phyloP scores from a whole-genome alignment of 2,329 filamentous ascomycete species.

The Penicillium sp. region DNA sequence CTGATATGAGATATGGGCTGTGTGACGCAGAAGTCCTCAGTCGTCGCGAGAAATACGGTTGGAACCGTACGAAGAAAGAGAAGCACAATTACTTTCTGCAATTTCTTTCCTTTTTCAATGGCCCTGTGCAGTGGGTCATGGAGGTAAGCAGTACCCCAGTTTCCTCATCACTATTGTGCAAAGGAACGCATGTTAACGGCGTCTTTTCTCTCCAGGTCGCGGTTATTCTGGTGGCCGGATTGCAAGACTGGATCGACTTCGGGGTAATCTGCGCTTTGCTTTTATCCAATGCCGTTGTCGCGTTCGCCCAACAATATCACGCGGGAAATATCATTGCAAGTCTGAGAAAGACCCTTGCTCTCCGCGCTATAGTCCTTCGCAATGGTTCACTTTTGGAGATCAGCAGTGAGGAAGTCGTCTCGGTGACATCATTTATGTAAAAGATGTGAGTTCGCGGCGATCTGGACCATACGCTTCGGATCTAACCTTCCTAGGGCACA shows the following conservation, averaged over 20 bases:
- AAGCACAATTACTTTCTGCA: slow-evolving; percentile 81
- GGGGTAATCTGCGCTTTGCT: slow-evolving; percentile 83
- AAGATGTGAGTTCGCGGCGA: slow-evolving; percentile 55
- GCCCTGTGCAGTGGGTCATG: slow-evolving; percentile 93
- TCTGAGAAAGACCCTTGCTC: slow-evolving; percentile 82
- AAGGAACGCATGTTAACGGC: no score
- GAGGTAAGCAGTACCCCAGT: slow-evolving; percentile 58
- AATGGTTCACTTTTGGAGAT: slow-evolving; percentile 73
- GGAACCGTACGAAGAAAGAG: slow-evolving; percentile 89
- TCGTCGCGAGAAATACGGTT: slow-evolving; percentile 68
- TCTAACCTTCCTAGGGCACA: slow-evolving; percentile 55
- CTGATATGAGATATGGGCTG: slow-evolving; percentile 68
- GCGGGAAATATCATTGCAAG: slow-evolving; percentile 87
- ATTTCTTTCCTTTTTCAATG: slow-evolving; percentile 77
- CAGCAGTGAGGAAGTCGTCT: slow-evolving; percentile 78
- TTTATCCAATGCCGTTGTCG: slow-evolving; percentile 77
- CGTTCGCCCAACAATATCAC: slow-evolving; percentile 86
- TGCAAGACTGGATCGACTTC: slow-evolving; percentile 88
- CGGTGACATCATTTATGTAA: slow-evolving; percentile 83
- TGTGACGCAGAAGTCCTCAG: slow-evolving; percentile 64
- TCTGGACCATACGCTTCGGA: not conserved
- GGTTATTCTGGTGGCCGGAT: slow-evolving; percentile 74
- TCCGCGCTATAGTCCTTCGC: slow-evolving; percentile 83
- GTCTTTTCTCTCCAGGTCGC: slow-evolving; percentile 54
- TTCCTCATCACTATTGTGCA: no score